Base-by-base conservation (phyloP, 495 filamentous ascomycete genomes). In the Extremus antarcticus region DNA sequence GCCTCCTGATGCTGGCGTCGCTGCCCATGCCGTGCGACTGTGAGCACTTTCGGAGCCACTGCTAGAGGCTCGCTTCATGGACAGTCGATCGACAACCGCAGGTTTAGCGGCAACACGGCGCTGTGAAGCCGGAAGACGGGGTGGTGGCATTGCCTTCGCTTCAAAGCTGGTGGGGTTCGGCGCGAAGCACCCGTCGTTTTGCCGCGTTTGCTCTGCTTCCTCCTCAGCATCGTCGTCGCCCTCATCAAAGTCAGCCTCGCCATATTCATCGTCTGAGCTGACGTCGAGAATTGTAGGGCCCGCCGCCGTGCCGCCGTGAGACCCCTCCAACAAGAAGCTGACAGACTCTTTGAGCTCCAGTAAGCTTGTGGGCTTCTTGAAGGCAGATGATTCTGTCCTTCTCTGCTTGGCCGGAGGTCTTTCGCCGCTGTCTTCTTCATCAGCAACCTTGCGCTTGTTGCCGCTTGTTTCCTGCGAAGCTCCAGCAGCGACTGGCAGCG, bases 281-380 rank as follows among this genome's bases (percentile, higher is more conserved):
- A 49, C 17, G 11, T 58, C 59, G 8, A 48, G 40, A 1, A 41
- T 19, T 8, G 51, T 25, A n/a, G 51, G 43, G 3, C 35, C 47
- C 39, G 7, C 22, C 39, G 16, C 11, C 10, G n/a, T 1, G 1
- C 78, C 64, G 16, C 80, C 76, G 51, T 83, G 78, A 1, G 78
- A 82, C 41, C 87, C 83, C 53, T 92, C 90, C 21, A 91, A 83
- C 9, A 95, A 75, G 69, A 84, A 85, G 38, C 86, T 90, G 0
- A 94, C 69, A 0, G 85, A 85, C 58, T 88, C 79, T 40, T 87
- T 80, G 65, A 95, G 84, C 60, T 94, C 88, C 32, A 78, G 76
- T 13, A 92, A 69, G n/a, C 80, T 82, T 7, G 81, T 17, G 81
- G 87, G 68, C 75, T 81, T 69, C 78, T 83, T 50, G 72, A 73